Evolutionary conservation across 2,329 filamentous ascomycete species (phyloP), one percentile per base, ranked within the genome.

Genomic region (Neurospora crassa): DNA sequence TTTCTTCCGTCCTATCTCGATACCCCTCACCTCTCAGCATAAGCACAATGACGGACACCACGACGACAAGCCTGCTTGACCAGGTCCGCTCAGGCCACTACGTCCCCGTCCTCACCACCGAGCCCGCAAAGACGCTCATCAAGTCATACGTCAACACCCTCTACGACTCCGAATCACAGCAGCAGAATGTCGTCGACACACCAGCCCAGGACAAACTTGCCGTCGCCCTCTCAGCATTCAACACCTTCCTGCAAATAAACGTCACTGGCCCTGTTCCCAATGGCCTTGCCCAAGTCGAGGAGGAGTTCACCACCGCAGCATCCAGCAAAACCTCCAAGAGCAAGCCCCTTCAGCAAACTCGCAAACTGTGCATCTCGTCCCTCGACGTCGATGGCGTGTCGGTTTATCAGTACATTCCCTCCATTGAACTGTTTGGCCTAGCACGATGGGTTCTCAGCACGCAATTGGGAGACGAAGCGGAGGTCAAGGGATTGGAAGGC

Each of bases 251-350:
- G 18, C 94, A 97, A 79, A 89, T 89, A 0, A 97, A 93, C 78
- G 92, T 96, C 70, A 97, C 94, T 3, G 94, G 94, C 0, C 94
- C 94, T 0, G 90, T 93, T 0, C 83, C 97, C n/a, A 82, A 84
- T 6, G 69, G 71, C 4, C 72, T 75, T 0, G 67, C 47, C 69
- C 75, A 59, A 59, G 70, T 85, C n/a, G 79, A 82, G 41, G 72
- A 74, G 1, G 75, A 80, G 4, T 82, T 86, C 70, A 76, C 74
- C n/a, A 71, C 34, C 18, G 47, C 72, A 40, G 47, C 68, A 53
- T 37, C 63, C 40, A 16, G 34, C 29, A 68, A 68, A 3, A n/a
- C 29, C n/a, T 16, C n/a, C 2, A 68, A 70, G 24, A 8, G 34
- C 67, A 20, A 40, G 20, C 71, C 86, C 0, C 34, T 47, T 2